A percentile compares a stretch with the other conserved stretches of the same genome.
Evolutionary conservation across 768 basidiomycete species (phyloP).

Genomic region (Udeniomyces megalosporus): DNA sequence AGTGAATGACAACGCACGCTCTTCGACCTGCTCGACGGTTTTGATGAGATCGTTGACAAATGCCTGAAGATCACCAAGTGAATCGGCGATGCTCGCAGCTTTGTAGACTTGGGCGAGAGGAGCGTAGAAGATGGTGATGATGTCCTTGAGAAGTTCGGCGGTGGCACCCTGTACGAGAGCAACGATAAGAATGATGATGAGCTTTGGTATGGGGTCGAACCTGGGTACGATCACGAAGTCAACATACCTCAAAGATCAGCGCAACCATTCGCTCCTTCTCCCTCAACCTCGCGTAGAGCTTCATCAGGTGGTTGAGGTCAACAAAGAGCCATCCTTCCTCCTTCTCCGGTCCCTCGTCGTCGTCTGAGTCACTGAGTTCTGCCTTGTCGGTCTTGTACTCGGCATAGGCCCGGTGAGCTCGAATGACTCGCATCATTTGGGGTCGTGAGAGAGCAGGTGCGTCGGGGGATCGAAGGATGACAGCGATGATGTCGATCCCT

Average conservation of each 20-base stretch:
- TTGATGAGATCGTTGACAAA: conserved; percentile 89
- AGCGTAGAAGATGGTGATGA: conserved; percentile 95
- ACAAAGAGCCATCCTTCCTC: conserved; percentile 96
- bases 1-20: conserved; percentile 35
- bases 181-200: neutral
- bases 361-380: conserved; percentile 61
- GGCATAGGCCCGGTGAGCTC: conserved; percentile 59
- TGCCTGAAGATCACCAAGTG: conserved; percentile 72
- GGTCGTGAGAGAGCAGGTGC: conserved; percentile 55
- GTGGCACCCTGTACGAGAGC: conserved; percentile 56
- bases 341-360: conserved; percentile 68
- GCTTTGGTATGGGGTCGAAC: neutral
- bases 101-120: conserved; percentile 93
- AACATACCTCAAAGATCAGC: conserved; percentile 71
- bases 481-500: conserved; percentile 50
- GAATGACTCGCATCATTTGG: conserved; percentile 65
- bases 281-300: conserved; percentile 58
- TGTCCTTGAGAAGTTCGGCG: conserved; percentile 87
- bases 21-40: conserved; percentile 83
- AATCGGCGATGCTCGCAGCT: conserved; percentile 92
- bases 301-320: conserved; percentile 64
- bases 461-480: conserved; percentile 63
- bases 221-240: neutral
- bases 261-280: conserved; percentile 86
- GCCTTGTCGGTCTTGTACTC: conserved; percentile 51